phyloP scores from a whole-genome alignment of 371 early-diverging fungal genomes.

The Batkoa obscura region DNA sequence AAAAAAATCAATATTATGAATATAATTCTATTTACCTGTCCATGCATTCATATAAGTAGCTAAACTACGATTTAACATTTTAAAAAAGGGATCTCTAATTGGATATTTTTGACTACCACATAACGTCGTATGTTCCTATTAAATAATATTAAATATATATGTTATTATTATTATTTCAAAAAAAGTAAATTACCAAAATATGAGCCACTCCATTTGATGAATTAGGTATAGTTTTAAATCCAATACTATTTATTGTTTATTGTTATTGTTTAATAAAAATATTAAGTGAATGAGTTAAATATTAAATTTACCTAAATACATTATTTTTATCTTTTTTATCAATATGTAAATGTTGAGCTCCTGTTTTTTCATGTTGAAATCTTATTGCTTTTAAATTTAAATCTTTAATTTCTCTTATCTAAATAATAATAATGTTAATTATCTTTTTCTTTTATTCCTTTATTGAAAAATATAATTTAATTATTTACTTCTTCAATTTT shows the following conservation, averaged over 20 bases:
- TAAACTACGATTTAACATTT: conserved; percentile 90
- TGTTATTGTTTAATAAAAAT: too few relatives aligned
- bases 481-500: too few relatives aligned
- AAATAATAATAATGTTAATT: too few relatives aligned
- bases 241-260: conserved; percentile 56
- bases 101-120: conserved; percentile 79
- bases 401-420: conserved; percentile 32
- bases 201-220: conserved; percentile 84
- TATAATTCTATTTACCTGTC: conserved; percentile 37
- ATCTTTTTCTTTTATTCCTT: too few relatives aligned
- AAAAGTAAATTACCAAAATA: conserved; percentile 34
- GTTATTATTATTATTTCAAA: background rate
- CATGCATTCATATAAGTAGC: conserved; percentile 94
- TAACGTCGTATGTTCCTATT: conserved; percentile 75
- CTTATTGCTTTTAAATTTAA: conserved; percentile 42
- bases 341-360: conserved; percentile 75
- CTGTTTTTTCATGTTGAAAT: conserved; percentile 54
- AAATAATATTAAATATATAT: background rate
- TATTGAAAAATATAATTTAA: too few relatives aligned
- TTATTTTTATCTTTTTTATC: conserved; percentile 73
- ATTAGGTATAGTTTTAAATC: conserved; percentile 66
- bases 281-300: background rate
- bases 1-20: background rate
- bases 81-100: conserved; percentile 92
- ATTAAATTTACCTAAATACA: conserved; percentile 39